Percentiles rank a stretch among this genome's conserved stretches.
Evolutionary conservation across 148 eudicot genomes (phyloP).

Genomic region (Beta vulgaris): DNA sequence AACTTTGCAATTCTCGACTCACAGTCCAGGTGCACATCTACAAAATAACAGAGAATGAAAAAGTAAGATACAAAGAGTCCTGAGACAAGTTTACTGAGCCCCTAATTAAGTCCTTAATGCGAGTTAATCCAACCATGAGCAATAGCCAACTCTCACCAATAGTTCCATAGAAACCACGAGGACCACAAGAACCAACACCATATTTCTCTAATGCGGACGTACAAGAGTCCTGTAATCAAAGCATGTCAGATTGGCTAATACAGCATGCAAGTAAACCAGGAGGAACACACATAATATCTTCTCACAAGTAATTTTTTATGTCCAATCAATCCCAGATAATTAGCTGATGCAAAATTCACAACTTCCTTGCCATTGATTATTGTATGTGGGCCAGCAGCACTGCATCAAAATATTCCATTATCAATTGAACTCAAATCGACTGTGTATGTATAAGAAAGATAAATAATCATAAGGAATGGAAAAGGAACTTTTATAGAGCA

Average conservation of each 20-base stretch:
- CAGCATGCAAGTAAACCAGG: background rate
- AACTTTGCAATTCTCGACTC: conserved; percentile 89
- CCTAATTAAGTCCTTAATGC: background rate
- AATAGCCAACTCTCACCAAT: conserved; percentile 52
- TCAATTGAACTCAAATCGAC: no score
- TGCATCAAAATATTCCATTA: conserved; percentile 27
- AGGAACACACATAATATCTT: background rate
- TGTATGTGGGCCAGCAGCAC: conserved; percentile 89
- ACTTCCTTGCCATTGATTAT: conserved; percentile 75
- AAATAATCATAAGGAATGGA: no score
- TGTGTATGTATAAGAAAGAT: no score
- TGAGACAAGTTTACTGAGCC: background rate
- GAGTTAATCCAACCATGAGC: background rate
- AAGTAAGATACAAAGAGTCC: background rate
- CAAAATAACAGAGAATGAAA: conserved; percentile 21
- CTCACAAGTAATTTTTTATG: conserved; percentile 77
- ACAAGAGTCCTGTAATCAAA: conserved; percentile 66
- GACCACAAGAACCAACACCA: conserved; percentile 99
- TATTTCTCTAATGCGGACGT: conserved; percentile 86
- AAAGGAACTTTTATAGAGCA: no score
- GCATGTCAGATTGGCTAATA: conserved; percentile 15
- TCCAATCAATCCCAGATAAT: conserved; percentile 81
- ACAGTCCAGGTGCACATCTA: conserved; percentile 98
- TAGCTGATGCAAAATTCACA: conserved; percentile 87
- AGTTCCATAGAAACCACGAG: conserved; percentile 97